A percentile compares a stretch with the other conserved stretches of the same genome.
These are phyloP conservation scores for Wickerhamiella lipophila DNA, from an alignment of 805 yeast species.

Conservation along the genomic window DNA sequence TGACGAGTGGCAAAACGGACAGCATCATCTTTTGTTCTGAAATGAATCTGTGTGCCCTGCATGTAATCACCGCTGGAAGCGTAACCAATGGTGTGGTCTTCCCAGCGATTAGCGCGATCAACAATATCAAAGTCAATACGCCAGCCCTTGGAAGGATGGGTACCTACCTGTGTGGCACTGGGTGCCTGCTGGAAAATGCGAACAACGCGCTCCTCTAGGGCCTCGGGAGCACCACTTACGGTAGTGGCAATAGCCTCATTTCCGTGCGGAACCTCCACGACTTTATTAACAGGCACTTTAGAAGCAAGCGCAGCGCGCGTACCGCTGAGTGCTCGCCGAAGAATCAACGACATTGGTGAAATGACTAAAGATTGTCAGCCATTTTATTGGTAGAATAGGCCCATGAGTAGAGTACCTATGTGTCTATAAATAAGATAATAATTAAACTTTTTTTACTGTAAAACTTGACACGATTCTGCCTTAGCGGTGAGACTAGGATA, in stretches of 20 bases:
- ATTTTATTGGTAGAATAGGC: not conserved
- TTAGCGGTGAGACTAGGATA: no score
- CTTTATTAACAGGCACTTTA: not conserved
- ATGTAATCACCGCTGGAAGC: constrained; percentile 68
- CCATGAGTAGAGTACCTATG: not conserved
- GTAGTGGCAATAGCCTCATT: constrained; percentile 10
- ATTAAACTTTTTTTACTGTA: no score
- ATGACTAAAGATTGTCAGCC: constrained; percentile 6
- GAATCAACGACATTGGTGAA: constrained; percentile 5
- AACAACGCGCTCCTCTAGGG: constrained; percentile 49
- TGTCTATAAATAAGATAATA: not conserved
- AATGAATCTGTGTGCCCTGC: constrained; percentile 63
- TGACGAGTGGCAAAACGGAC: constrained; percentile 67
- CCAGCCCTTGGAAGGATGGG: constrained; percentile 39
- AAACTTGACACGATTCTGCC: no score
- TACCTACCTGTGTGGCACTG: constrained; percentile 71
- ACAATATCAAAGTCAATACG: constrained; percentile 73
- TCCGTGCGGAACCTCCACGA: constrained; percentile 5
- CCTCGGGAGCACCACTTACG: constrained; percentile 56
- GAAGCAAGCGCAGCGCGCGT: constrained; percentile 1
- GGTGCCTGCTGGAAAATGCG: constrained; percentile 67
- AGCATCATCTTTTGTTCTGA: constrained; percentile 65
- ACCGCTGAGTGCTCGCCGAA: constrained; percentile 8
- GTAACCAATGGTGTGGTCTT: constrained; percentile 77
- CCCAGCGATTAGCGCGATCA: constrained; percentile 74